Evolutionary conservation across 2,329 filamentous ascomycete species (phyloP).

Genomic region (Metarhizium humberi): DNA sequence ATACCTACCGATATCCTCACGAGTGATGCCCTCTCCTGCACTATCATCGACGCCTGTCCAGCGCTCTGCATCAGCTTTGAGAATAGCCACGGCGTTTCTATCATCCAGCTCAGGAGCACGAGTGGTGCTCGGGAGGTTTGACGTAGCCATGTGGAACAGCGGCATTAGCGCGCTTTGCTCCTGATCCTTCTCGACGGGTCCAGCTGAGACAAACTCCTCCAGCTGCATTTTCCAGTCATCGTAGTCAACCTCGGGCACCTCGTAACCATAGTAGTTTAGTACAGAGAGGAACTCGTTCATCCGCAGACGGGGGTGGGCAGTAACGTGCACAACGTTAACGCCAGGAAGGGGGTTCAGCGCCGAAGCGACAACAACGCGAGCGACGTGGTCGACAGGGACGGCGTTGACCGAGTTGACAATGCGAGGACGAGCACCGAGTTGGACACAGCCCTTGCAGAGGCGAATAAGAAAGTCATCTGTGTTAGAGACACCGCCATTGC

Average conservation of each 20-base stretch:
- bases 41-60: constrained; percentile 49
- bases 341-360: constrained; percentile 49
- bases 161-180: constrained; percentile 37
- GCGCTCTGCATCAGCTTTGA: constrained; percentile 53
- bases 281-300: constrained; percentile 54
- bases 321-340: constrained; percentile 64
- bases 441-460: constrained; percentile 78
- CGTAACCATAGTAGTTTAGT: constrained; percentile 64
- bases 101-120: constrained; percentile 56
- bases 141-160: constrained; percentile 57
- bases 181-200: constrained; percentile 14
- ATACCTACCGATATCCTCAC: constrained; percentile 17
- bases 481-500: constrained; percentile 58
- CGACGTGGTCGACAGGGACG: constrained; percentile 79
- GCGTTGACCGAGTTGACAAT: constrained; percentile 85
- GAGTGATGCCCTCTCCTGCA: constrained; percentile 25
- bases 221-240: constrained; percentile 20
- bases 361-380: constrained; percentile 67
- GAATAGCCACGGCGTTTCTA: constrained; percentile 51
- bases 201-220: constrained; percentile 18
- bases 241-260: constrained; percentile 67
- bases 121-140: constrained; percentile 57
- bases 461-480: constrained; percentile 88
- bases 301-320: constrained; percentile 56
- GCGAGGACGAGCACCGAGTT: constrained; percentile 62